Evolutionary conservation across 176 grass and related monocot genomes (phyloP).

Genomic region (Musa itinerans): DNA sequence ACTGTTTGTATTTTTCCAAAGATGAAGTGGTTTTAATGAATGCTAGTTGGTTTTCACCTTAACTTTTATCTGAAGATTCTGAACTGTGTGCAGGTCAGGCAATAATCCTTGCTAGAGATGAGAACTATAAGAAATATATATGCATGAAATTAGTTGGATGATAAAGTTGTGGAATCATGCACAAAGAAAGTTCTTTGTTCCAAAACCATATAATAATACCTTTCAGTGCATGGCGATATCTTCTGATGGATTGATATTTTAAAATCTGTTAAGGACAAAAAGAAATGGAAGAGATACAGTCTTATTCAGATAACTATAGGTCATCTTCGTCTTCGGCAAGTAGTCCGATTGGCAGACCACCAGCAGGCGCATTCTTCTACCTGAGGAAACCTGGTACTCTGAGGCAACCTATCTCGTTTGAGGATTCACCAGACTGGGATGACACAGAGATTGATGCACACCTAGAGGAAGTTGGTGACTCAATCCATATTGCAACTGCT

Average conservation of each 20-base stretch:
- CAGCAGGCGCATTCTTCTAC: conserved; percentile 43
- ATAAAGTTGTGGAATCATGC: background rate
- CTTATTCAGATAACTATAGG: conserved; percentile 63
- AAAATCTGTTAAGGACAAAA: background rate
- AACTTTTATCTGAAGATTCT: background rate
- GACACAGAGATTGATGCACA: conserved; percentile 63
- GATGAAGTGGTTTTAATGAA: background rate
- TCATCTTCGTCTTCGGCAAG: conserved; percentile 75
- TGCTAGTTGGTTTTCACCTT: background rate
- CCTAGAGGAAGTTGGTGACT: conserved; percentile 32
- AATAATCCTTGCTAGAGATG: background rate
- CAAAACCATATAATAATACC: no score
- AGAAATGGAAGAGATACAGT: conserved; percentile 44
- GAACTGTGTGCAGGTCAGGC: background rate
- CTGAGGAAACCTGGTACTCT: conserved; percentile 45
- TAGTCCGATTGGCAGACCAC: conserved; percentile 35
- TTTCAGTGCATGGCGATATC: background rate
- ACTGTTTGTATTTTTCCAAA: background rate
- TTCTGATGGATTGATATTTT: conserved; percentile 5
- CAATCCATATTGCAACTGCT: conserved; percentile 33
- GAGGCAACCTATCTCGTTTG: conserved; percentile 66
- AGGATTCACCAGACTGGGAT: conserved; percentile 93
- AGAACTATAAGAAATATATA: background rate
- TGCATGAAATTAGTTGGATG: background rate
- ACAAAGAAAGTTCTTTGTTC: background rate